A percentile compares a stretch with the other conserved stretches of the same genome.
Evolutionary conservation across 2,329 filamentous ascomycete species (phyloP).

Genomic region (Akanthomyces uredinophilus): DNA sequence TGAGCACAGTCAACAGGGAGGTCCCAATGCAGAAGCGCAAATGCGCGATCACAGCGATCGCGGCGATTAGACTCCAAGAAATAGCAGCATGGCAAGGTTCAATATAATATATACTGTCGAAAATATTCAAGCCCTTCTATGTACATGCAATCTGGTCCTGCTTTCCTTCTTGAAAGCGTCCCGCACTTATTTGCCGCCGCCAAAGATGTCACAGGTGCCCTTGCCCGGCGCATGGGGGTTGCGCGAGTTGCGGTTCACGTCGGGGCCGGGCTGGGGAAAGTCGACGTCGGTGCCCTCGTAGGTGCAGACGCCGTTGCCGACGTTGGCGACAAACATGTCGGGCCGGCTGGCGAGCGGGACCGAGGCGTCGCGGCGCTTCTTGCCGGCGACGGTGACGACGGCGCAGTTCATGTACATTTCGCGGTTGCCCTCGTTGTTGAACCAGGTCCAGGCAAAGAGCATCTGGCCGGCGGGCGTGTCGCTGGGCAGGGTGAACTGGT

Average conservation of each 20-base stretch:
- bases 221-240: conserved; percentile 7
- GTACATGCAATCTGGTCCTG: background rate
- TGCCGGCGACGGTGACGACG: conserved; percentile 43
- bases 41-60: too few relatives aligned
- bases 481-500: conserved; percentile 50
- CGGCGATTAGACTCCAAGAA: background rate
- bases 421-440: conserved; percentile 57
- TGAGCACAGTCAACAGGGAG: background rate
- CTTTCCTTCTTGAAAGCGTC: too few relatives aligned
- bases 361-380: conserved; percentile 16
- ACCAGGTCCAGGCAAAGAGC: conserved; percentile 59
- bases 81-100: background rate
- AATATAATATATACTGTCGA: background rate
- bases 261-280: conserved; percentile 58
- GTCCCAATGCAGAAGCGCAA: too few relatives aligned
- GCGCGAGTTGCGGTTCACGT: conserved; percentile 33
- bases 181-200: background rate
- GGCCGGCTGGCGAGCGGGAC: conserved; percentile 49
- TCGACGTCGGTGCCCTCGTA: conserved; percentile 49
- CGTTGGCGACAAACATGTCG: conserved; percentile 62
- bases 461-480: conserved; percentile 46
- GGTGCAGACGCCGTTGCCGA: conserved; percentile 52
- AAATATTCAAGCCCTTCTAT: background rate
- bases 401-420: conserved; percentile 71
- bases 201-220: conserved; percentile 6